Evolutionary conservation across 2,329 filamentous ascomycete genomes (phyloP).

Genomic region (Colletotrichum gloeosporioides): DNA sequence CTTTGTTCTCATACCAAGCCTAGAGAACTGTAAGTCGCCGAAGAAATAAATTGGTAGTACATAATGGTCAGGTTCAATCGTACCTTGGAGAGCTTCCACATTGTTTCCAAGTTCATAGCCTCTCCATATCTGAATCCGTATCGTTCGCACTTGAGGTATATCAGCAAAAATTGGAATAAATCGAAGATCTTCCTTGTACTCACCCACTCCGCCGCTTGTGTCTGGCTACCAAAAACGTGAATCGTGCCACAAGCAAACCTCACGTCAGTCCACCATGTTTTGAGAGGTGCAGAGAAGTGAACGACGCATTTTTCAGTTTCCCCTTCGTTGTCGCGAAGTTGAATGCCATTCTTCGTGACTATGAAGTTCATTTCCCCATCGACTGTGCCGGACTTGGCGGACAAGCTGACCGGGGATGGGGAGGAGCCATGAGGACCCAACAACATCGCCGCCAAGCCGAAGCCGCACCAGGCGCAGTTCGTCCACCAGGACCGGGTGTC

Average conservation of each 20-base stretch:
- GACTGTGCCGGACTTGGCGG: not conserved
- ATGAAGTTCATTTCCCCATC: not conserved
- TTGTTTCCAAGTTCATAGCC: not conserved
- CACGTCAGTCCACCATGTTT: not conserved
- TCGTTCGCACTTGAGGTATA: not conserved
- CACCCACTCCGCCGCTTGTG: not conserved
- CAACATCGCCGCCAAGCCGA: not conserved
- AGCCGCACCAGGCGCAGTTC: not conserved
- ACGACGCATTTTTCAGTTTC: not conserved
- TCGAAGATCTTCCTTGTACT: not conserved
- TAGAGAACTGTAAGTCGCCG: not conserved
- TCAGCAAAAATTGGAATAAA: rapidly evolving
- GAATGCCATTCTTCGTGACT: not conserved
- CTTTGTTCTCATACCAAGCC: not conserved
- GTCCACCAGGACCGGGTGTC: not conserved
- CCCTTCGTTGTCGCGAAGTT: not conserved
- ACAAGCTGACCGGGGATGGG: not conserved
- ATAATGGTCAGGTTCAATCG: not conserved
- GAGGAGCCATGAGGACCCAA: not conserved
- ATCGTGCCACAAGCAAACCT: not conserved
- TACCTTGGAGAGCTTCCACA: not conserved
- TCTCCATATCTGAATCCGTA: not conserved
- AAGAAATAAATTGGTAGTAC: not conserved
- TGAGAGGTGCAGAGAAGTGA: not conserved
- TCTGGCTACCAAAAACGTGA: not conserved